Evolutionary conservation across 2,329 filamentous ascomycete genomes (phyloP), one percentile per base, ranked within the genome.

Genomic region (Scedosporium boydii): DNA sequence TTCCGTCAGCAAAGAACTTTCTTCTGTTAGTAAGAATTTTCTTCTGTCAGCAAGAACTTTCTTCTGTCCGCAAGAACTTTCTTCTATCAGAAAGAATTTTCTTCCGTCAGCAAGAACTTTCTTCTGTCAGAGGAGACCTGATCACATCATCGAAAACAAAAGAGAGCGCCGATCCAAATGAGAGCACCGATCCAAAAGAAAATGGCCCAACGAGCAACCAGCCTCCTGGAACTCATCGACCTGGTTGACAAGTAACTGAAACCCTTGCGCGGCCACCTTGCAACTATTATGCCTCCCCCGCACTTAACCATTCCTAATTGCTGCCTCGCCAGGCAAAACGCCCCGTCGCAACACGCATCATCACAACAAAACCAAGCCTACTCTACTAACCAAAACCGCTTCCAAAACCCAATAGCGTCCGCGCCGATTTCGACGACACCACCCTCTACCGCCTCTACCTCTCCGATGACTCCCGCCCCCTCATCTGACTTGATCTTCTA

Each of bases 381-480:
- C 44, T n/a, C 44, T n/a, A 18, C 16, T 21, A 53, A 16, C 23
- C 23, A n/a, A 46, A 42, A 10, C 26, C 46, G n/a, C 51, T 4
- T 57, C 60, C 14, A 23, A 29, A 55, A 42, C 10, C 34, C 2
- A 23, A 26, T 65, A 82, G 80, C 67, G 79, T 82, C n/a, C 79
- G 81, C 0, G 72, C 77, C 14, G 70, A 77, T 65, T 77, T 77
- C 65, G 72, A 74, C 62, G 68, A 71, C 44, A 71, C 76, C 63
- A 73, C 73, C 4, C 76, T 80, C 64, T 83, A 81, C 66, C 73
- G 72, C 63, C 76, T 84, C 41, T 68, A 75, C 7, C 72, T 83
- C 10, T 73, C 76, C 1, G 69, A 75, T 1, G 80, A 83, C 63
- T 63, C 72, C 18, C 73, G 77, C 3, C 73, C 78, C 0, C 80